Evolutionary conservation across 2,329 filamentous ascomycete genomes (phyloP), one percentile per base, ranked within the genome.

Genomic region (Diplocarpon rosae): DNA sequence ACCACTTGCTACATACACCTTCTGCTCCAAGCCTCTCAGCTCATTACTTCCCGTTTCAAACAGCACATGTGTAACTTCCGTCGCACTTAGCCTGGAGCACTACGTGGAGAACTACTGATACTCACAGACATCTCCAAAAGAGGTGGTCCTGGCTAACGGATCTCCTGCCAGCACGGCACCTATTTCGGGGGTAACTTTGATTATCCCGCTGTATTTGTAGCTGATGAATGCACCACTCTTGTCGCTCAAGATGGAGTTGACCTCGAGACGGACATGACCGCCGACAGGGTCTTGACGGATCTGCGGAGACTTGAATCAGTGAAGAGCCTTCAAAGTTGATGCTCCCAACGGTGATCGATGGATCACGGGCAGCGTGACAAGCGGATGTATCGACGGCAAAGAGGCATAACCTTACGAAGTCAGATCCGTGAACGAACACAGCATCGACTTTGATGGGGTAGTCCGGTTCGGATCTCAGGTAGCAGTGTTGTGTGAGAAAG

Each of bases 1-100:
- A 16, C 66, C 66, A 13, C 63, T 65, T 1, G 59, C 65, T 34
- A 68, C 65, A 48, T 62, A 67, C n/a, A 68, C 45, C 45, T 63
- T 67, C 40, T 63, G 47, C 45, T 66, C 61, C 5, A 69, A 49
- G 4, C 51, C 54, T 48, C 59, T 63, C 35, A 67, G 52, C 15
- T 54, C 57, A 8, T 60, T 57, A 42, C 56, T 56, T 28, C 63
- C 65, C 10, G 65, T 64, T 53, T 67, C 63, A 39, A 68, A 64
- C 33, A 60, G 58, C 16, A 64, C 52, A 49, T 66, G 62, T 14
- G 65, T 62, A 43, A 65, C 66, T 59, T 32, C 31, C 2, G 9
- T 20, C 31, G 43, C 20, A 29, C 17, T 39, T n/a, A 47, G 20
- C 20, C 20, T 4, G 20, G 20, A 24, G 20, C 20, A 14, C 35